Evolutionary conservation across 1,284 basidiomycete genomes (phyloP), one percentile per base, ranked within the genome.

Genomic region (Melampsora americana): DNA sequence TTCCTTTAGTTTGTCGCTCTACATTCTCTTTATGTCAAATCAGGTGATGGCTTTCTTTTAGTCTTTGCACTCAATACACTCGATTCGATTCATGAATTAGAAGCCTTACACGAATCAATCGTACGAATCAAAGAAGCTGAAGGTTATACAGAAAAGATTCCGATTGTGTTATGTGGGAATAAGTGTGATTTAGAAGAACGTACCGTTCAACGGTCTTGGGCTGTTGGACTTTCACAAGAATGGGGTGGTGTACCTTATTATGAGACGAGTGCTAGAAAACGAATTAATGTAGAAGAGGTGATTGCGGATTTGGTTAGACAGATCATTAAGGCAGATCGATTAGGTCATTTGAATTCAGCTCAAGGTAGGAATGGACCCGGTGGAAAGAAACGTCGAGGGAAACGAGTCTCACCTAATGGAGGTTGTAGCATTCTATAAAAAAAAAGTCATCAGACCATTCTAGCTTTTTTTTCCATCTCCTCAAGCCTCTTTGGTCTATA

Each of bases 151-250:
- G 71, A 39, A 39, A 81, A 79, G 16, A 81, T 83, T 7, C 92
- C 92, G 11, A 90, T 95, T 79, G 90, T 94, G 48, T 87, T 94
- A 14, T 92, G 93, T 20, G 92, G 92, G 60, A 93, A 92, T 70
- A 95, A 95, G 83, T 86, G 91, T 77, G 93, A 95, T 83, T 87
- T 94, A 71, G 88, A 87, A 78, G 92, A 94, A 83, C 87, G 93
- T 39, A 91, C 93, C 81, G 92, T 95, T 5, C 87, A 87, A 26
- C 85, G 87, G 60, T 85, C 83, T 62, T 87, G 87, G 0, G 90
- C 92, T 60, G 87, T 90, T 79, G 84, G 87, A 11, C 86, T 92
- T 7, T 87, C 89, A 7, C 84, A 83, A 61, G 84, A 85, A 9
- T 93, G 92, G 92, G 85, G 85, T n/a, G 79, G 80, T 7, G 61